Conservation (phyloP, 2,329 filamentous ascomycete species). For the Alternaria tenuissima region DNA sequence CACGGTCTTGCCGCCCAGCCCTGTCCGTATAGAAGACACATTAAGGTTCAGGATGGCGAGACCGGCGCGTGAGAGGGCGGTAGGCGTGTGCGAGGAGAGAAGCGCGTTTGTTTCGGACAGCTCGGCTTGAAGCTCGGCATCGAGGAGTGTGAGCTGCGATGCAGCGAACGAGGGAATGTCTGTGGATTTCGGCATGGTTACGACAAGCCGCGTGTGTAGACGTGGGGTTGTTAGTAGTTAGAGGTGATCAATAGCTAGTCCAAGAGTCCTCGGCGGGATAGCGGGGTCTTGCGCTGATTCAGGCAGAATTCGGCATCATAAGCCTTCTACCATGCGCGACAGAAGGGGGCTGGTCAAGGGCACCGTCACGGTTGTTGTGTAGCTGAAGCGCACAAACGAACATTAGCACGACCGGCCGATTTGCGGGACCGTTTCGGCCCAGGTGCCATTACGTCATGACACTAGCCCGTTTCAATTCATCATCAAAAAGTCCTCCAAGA, state of each 20-base stretch:
- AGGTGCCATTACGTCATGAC: not conserved
- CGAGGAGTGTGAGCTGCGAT: conserved; percentile 75
- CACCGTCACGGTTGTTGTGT: not conserved
- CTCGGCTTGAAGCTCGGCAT: conserved; percentile 75
- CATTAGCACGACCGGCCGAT: not conserved
- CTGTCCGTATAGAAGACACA: conserved; percentile 80
- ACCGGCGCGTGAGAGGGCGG: conserved; percentile 76
- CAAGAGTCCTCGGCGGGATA: not conserved
- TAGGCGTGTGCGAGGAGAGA: conserved; percentile 72
- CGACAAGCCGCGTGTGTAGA: not conserved
- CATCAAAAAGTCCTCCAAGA: not conserved
- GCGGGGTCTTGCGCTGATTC: not conserved
- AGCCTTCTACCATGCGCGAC: not conserved
- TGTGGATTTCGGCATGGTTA: conserved; percentile 42
- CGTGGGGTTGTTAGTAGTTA: not conserved
- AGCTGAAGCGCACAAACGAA: not conserved
- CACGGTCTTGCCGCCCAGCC: conserved; percentile 88
- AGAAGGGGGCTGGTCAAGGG: not conserved
- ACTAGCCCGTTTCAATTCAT: not conserved
- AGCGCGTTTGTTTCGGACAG: conserved; percentile 73
- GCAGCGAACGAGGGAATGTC: conserved; percentile 74
- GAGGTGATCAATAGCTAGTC: not conserved
- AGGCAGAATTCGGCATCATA: not conserved
- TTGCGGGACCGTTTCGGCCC: not conserved
- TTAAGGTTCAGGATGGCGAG: conserved; percentile 79